phyloP scores from a whole-genome alignment of 805 yeast genomes.

The Grigorovia humatica region DNA sequence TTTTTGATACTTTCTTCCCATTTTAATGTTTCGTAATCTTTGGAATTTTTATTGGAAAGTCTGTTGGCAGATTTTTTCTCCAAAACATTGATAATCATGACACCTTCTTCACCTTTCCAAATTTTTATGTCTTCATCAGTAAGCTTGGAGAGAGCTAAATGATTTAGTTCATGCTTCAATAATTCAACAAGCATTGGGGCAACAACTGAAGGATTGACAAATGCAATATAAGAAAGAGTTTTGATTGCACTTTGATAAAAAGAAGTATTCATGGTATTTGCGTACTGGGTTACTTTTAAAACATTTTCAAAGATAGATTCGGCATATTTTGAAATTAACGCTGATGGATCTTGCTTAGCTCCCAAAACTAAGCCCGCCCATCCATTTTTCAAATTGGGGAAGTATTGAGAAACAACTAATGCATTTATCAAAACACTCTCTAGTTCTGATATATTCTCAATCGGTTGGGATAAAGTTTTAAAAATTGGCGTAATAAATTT shows the following conservation, averaged over 20 bases:
- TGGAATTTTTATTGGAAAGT: constrained; percentile 57
- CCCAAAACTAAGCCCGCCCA: constrained; percentile 73
- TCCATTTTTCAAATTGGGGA: constrained; percentile 36
- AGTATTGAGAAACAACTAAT: constrained; percentile 38
- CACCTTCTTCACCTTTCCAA: constrained; percentile 62
- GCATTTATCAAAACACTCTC: constrained; percentile 30
- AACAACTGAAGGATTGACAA: constrained; percentile 47
- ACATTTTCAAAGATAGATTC: constrained; percentile 13
- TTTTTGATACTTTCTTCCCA: constrained; percentile 85
- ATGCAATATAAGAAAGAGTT: constrained; percentile 43
- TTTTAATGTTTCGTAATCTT: constrained; percentile 72
- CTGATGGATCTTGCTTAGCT: constrained; percentile 55
- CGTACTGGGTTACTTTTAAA: constrained; percentile 11
- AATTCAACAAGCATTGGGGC: constrained; percentile 40
- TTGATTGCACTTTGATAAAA: constrained; percentile 38
- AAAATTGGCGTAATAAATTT: constrained; percentile 31
- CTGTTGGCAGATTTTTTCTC: constrained; percentile 34
- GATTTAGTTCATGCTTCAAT: constrained; percentile 36
- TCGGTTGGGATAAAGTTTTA: constrained; percentile 28
- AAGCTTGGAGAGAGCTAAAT: constrained; percentile 29
- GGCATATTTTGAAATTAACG: constrained; percentile 32
- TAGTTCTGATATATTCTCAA: constrained; percentile 19
- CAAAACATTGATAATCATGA: constrained; percentile 54
- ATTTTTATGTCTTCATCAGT: constrained; percentile 46
- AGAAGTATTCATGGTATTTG: constrained; percentile 13